Evolutionary conservation across 192 early-diverging fungal genomes (phyloP), one percentile per base, ranked within the genome.

Genomic region (Coemansia sp.): DNA sequence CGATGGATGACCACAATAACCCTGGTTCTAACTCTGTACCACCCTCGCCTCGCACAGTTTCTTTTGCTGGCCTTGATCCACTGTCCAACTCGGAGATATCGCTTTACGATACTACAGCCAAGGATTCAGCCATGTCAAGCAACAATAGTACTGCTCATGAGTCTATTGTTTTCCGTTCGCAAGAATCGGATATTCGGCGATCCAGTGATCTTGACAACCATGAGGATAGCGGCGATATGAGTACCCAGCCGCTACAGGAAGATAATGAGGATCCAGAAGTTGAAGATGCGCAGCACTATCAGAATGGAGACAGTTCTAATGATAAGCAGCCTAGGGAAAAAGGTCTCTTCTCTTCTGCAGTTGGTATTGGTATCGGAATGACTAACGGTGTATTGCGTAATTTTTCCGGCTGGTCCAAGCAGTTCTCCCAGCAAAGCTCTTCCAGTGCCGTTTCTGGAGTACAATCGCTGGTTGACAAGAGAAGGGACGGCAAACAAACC

Each of bases 391-490:
- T 76, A 18, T 76, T 80, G 16, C 61, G 73, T 54, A 75, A 66
- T 63, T 72, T 80, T 51, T 40, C 73, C 9, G 66, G 57, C 19
- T 80, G 78, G 78, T 41, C 69, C 4, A 73, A 67, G 51, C 63
- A 66, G 21, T 56, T 72, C 15, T 49, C 62, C 19, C 57, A 41
- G 16, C 63, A 59, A n/a, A 65, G 51, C 45, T 71, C 78, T 11
- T 55, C 70, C 16, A 72, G 19, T 36, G 45, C 68, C 0, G 60
- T 60, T 16, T 21, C 72, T 10, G 36, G n/a, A n/a, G 41, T 56
- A 1, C 6, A 55, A 48, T 6, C 51, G 9, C 26, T 26, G 51
- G 7, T 26, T 54, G 19, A 22, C 51, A 19, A 54, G 1, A 22
- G 8, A 19, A 54, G 22, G 1, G 19, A 54, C 8, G 22, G 51